phyloP scores from a whole-genome alignment of 257 asterid species.

The Ilex asprella region DNA sequence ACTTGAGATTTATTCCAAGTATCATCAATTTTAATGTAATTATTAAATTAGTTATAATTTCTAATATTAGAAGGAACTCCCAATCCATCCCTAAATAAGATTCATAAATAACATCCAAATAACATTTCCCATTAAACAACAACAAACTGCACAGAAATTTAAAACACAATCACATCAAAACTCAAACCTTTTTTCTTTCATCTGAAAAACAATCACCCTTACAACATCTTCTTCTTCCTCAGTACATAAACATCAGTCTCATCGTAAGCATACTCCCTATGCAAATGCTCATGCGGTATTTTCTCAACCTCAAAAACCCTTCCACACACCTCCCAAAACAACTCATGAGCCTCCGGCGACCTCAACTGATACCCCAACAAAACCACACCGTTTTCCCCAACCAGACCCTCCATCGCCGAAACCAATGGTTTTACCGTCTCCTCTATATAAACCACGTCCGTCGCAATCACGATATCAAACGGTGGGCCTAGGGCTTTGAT shows the following conservation, averaged over 20 bases:
- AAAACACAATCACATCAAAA: too few species aligned
- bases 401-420: slow-evolving; percentile 51
- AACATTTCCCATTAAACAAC: too few species aligned
- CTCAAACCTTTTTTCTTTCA: too few species aligned
- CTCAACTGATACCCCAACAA: slow-evolving; percentile 78
- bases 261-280: slow-evolving; percentile 78
- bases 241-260: slow-evolving; percentile 73
- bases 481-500: slow-evolving; percentile 46
- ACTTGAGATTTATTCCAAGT: too few species aligned
- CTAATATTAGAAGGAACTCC: too few species aligned
- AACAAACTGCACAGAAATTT: too few species aligned
- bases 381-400: slow-evolving; percentile 77
- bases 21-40: too few species aligned
- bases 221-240: slow-evolving; percentile 42
- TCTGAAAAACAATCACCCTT: not conserved
- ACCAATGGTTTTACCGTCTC: slow-evolving; percentile 73
- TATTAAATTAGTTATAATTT: too few species aligned
- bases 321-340: slow-evolving; percentile 65
- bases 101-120: too few species aligned
- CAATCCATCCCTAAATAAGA: too few species aligned
- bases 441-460: slow-evolving; percentile 93
- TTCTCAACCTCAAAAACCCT: slow-evolving; percentile 57
- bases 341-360: slow-evolving; percentile 76
- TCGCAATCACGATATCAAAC: slow-evolving; percentile 69
- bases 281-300: slow-evolving; percentile 84